These are phyloP conservation scores for Acer campestre DNA, from an alignment of 345 rosid genomes.

Conservation along the genomic window DNA sequence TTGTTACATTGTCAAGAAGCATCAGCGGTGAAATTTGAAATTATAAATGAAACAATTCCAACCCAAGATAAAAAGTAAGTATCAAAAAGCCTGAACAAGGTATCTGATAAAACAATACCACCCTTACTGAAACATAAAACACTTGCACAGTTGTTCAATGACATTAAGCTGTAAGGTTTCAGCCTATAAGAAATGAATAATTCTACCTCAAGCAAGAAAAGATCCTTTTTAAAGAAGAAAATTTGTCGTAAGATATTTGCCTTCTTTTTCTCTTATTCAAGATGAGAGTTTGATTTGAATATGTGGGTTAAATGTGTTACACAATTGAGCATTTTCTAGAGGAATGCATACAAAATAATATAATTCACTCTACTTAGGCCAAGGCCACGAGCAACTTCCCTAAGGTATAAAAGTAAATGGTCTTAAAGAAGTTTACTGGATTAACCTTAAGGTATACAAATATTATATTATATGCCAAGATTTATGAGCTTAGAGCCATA, in stretches of 20 bases:
- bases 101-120: not conserved
- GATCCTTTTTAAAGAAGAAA: too few species aligned
- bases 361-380: not conserved
- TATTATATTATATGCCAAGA: not conserved
- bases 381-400: not conserved
- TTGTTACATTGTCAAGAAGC: not conserved
- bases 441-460: not conserved
- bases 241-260: not conserved
- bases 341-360: not conserved
- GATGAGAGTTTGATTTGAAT: not conserved
- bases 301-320: not conserved
- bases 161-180: not conserved
- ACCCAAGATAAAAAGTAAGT: not conserved
- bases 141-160: not conserved
- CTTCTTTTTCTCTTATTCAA: not conserved
- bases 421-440: not conserved
- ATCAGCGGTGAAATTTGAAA: not conserved
- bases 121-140: not conserved
- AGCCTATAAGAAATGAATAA: not conserved
- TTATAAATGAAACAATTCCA: not conserved
- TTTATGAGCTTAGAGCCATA: not conserved
- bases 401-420: not conserved
- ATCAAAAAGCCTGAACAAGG: not conserved
- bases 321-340: not conserved
- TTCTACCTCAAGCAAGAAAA: not conserved